Conservation (phyloP, 495 filamentous ascomycete genomes). For the Rhypophila decipiens region DNA sequence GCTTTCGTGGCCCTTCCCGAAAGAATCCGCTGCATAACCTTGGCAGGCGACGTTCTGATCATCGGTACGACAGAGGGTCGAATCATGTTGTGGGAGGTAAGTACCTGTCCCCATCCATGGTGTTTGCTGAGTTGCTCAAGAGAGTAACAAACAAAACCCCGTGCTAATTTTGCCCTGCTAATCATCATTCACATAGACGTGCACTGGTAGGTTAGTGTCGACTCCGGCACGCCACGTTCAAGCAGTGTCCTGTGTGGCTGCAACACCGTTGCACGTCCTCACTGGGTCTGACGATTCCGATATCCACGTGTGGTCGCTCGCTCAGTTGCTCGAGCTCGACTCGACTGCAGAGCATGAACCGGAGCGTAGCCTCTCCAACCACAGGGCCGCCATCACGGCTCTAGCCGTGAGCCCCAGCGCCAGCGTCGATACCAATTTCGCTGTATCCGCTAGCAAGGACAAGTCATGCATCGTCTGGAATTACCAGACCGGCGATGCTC, state of each 20-base stretch:
- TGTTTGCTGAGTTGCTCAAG: not conserved
- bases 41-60: constrained; percentile 62
- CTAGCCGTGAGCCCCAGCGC: constrained; percentile 61
- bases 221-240: constrained; percentile 88
- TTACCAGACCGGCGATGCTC: constrained; percentile 63
- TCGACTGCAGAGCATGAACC: constrained; percentile 46
- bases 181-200: constrained; percentile 48
- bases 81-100: constrained; percentile 88
- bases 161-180: constrained; percentile 2
- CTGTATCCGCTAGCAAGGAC: constrained; percentile 71
- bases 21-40: constrained; percentile 65
- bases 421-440: constrained; percentile 60
- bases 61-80: constrained; percentile 84
- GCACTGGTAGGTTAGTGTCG: constrained; percentile 78
- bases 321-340: constrained; percentile 58
- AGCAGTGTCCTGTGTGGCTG: constrained; percentile 67
- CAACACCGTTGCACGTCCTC: constrained; percentile 70
- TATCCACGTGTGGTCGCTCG: constrained; percentile 82
- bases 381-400: constrained; percentile 71
- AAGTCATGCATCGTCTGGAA: constrained; percentile 85
- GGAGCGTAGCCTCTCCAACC: constrained; percentile 66
- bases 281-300: constrained; percentile 86
- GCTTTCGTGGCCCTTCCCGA: constrained; percentile 79
- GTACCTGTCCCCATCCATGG: constrained; percentile 1
- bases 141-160: too few species aligned